Evolutionary conservation across 148 eudicot species (phyloP), one percentile per base, ranked within the genome.

Genomic region (Talinum fruticosum): DNA sequence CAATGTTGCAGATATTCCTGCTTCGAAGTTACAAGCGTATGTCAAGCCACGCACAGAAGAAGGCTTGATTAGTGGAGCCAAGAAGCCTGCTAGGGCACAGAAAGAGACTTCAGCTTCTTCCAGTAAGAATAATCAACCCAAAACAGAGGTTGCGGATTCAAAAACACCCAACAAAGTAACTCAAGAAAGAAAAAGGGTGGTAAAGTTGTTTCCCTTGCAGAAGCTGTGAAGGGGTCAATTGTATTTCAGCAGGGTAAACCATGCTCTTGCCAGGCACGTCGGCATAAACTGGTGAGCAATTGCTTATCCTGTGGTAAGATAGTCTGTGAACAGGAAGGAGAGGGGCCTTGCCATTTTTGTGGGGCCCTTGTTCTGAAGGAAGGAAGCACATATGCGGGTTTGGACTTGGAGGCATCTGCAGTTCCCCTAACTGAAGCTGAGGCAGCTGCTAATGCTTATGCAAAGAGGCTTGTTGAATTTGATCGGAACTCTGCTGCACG

Each of bases 291-390:
- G 73, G 84, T 96, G 47, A 90, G 99, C 85, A 96, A 96, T 82
- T 96, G 99, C 81, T 88, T 96, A 64, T 93, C 99, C 59, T 96
- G 99, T 82, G 99, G 99, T 76, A 96, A 96, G 85, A 93, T 96
- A 76, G 97, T 93, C 0, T 96, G 99, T 82, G 98, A 96, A 81
- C 99, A 96, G 69, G 99, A 96, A 87, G 98, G 97, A 41, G 99
- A 96, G 82, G 99, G 99, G 75, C 96, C 99, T 82, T 96, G 99
- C 86, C 85, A 79, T 21, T 96, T 90, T 81, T 96, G 99, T 82
- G 97, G 99, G 36, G 88, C 97, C 38, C 95, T 96, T 78, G 99
- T 96, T 75, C 75, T 96, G 76, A 90, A 59, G 84, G 99, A 96
- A 85, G 98, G 98, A 71, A 96, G 98, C 82, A 83, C 90, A 3